Evolutionary conservation across 1,284 basidiomycete species (phyloP), one percentile per base, ranked within the genome.

Genomic region (Tylopilus sp.): DNA sequence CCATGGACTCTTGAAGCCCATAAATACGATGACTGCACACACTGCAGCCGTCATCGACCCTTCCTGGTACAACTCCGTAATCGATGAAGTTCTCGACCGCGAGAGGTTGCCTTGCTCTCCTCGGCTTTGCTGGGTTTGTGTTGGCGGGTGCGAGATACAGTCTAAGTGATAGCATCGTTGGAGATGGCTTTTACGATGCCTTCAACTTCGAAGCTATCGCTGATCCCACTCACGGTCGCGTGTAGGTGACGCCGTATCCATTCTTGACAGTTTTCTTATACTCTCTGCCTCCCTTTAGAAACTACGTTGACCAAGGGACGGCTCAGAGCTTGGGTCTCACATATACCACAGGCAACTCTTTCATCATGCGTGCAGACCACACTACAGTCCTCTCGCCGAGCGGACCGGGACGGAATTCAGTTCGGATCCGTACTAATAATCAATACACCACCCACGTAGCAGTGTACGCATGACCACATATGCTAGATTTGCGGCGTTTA

Each of bases 141-240:
- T 67, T 78, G 36, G 58, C 62, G 0, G 68, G 62, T 13, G 68
- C 65, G 11, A 68, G 62, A 1, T 81, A 81, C 54, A 57, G 57
- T 50, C 56, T 73, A 45, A 58, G 63, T 4, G 73, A 78, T 32
- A 68, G 54, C 24, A 69, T 79, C 48, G 61, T 75, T n/a, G 80
- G 79, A 8, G 57, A 67, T 1, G 66, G 50, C 7, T 82, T 82
- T 54, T 73, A 75, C 35, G 52, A 68, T 29, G 62, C 67, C 3
- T 82, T 82, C 57, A 53, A 62, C 15, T 79, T 76, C 61, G 61
- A 78, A 54, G 66, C 72, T 7, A 73, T 76, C 20, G 20, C 66
- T 0, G 79, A 81, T 60, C 79, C 78, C 6, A 80, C 79, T 0
- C 42, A 76, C 43, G 80, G 79, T 7, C 71, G 76, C 39, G 77